Conservation (phyloP, 768 basidiomycete species). For the Tylopilus intermedius region DNA sequence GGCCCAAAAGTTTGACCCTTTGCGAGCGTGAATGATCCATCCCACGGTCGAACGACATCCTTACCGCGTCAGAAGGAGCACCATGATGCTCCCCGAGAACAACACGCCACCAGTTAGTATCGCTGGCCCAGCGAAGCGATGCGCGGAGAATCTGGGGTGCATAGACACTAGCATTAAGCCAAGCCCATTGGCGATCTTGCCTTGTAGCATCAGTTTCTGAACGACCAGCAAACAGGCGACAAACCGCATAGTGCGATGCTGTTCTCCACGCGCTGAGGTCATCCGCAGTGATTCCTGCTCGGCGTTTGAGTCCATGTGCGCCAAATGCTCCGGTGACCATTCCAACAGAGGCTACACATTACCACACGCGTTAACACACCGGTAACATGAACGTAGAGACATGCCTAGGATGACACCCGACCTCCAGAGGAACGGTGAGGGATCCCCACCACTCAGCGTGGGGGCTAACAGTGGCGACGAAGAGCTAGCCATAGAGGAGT, state of each 20-base stretch:
- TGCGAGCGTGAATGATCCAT: slow-evolving; percentile 1
- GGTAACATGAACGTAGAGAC: slow-evolving; percentile 5
- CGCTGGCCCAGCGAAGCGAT: slow-evolving; percentile 65
- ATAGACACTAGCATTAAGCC: slow-evolving; percentile 57
- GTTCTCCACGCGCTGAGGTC: slow-evolving; percentile 57
- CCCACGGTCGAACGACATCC: slow-evolving; percentile 3
- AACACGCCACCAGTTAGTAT: slow-evolving; percentile 51
- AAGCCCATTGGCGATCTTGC: slow-evolving; percentile 65
- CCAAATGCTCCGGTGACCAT: slow-evolving; percentile 66
- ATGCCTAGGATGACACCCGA: slow-evolving; percentile 40
- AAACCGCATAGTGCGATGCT: slow-evolving; percentile 60
- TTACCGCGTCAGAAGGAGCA: slow-evolving; percentile 47
- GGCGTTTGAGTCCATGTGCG: slow-evolving; percentile 53
- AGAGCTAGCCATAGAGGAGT: slow-evolving; percentile 21
- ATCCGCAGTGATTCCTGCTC: slow-evolving; percentile 44
- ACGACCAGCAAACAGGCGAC: slow-evolving; percentile 13
- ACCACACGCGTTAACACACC: not conserved
- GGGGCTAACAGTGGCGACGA: slow-evolving; percentile 29
- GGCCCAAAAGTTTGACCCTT: slow-evolving; percentile 52
- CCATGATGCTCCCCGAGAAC: slow-evolving; percentile 63
- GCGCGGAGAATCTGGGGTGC: slow-evolving; percentile 54
- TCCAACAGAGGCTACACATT: slow-evolving; percentile 38
- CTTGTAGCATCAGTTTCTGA: slow-evolving; percentile 7
- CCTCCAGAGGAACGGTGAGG: slow-evolving; percentile 36
- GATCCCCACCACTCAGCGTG: slow-evolving; percentile 2